Evolutionary conservation across 164 flowering plant species (phyloP), one percentile per base, ranked within the genome.

Genomic region (Kalanchoe fedtschenkoi): DNA sequence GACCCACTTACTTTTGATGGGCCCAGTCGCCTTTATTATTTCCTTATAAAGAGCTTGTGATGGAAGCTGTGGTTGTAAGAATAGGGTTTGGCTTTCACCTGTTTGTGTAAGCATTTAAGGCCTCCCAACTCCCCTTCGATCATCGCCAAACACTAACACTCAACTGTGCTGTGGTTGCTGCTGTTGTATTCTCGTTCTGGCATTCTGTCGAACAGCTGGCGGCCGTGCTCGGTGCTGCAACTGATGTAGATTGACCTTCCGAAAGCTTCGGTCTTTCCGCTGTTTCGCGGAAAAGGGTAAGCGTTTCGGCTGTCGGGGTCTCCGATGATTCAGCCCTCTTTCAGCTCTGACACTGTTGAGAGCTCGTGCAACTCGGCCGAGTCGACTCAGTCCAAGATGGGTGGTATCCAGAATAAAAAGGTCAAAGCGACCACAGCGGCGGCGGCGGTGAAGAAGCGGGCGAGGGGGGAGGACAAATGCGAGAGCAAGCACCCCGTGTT

Each of bases 381-480:
- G 56, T 26, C 56, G 56, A 51, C 56, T 22, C 54, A 47, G 26
- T 47, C 29, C 26, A 47, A 47, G 56, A 51, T 47, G 54, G n/a
- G n/a, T n/a, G n/a, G n/a, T n/a, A n/a, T n/a, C n/a, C n/a, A n/a
- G n/a, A n/a, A n/a, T n/a, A n/a, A n/a, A n/a, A n/a, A n/a, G n/a
- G n/a, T n/a, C n/a, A n/a, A n/a, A n/a, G n/a, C n/a, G n/a, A n/a
- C n/a, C n/a, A n/a, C n/a, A n/a, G n/a, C n/a, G n/a, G n/a, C n/a
- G n/a, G n/a, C n/a, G n/a, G 5, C 32, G 17, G 56, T 2, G 56
- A 51, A 26, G 56, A 51, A 51, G 56, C 56, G 32, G 29, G 29
- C 55, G 56, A 51, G 32, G 32, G 16, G 2, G 32, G 56, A 51
- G 32, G n/a, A n/a, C n/a, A 51, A 28, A 26, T 51, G 56, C 30